Percentiles rank a stretch among this genome's conserved stretches.
Conservation (phyloP, 306 rosid species). For the Begonia fuchsioides region DNA sequence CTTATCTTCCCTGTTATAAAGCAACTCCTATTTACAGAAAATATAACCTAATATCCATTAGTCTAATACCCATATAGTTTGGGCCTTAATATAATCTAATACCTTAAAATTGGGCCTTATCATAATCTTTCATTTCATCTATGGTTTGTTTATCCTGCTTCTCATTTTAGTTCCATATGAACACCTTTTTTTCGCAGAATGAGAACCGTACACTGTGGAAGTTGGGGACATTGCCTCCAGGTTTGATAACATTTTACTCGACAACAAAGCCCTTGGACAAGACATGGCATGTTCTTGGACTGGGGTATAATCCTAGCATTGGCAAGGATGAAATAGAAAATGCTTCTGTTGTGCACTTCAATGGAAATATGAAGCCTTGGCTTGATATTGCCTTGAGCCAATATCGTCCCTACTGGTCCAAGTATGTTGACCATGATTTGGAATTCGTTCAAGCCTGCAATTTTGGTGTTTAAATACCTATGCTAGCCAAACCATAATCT, state of each 20-base stretch:
- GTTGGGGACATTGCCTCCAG: slow-evolving; percentile 8
- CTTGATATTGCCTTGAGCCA: slow-evolving; percentile 4
- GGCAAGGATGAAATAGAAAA: slow-evolving; percentile 3
- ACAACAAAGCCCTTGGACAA: slow-evolving; percentile 7
- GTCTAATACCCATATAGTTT: no score
- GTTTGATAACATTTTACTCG: slow-evolving; percentile 6
- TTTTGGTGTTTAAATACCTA: background rate
- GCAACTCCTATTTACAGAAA: no score
- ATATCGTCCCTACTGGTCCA: slow-evolving; percentile 4
- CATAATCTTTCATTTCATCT: no score
- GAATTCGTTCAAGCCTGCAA: slow-evolving; percentile 6
- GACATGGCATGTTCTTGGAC: slow-evolving; percentile 7
- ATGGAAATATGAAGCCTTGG: no score
- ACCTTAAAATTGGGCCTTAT: no score
- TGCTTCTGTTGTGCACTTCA: slow-evolving; percentile 10
- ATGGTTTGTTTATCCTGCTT: no score
- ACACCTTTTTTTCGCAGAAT: slow-evolving; percentile 3
- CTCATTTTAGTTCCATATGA: no score
- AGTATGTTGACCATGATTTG: slow-evolving; percentile 5
- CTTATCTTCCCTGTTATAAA: no score
- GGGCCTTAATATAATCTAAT: no score
- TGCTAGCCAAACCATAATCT: background rate
- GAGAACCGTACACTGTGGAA: slow-evolving; percentile 9
- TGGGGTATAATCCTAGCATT: slow-evolving; percentile 8
- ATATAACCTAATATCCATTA: no score